phyloP scores from a whole-genome alignment of 257 asterid genomes.

The Solanum etuberosum region DNA sequence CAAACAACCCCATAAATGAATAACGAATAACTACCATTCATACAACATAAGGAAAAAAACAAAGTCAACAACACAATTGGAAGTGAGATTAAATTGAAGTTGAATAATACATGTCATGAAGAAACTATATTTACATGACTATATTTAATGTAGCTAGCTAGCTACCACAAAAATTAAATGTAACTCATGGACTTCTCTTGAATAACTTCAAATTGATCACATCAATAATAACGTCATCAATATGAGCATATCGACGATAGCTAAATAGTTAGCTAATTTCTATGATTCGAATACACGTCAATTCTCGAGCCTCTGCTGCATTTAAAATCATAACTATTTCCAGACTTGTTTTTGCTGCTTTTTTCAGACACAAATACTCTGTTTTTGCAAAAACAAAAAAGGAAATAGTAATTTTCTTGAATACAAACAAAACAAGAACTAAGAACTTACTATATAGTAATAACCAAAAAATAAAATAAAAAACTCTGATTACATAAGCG shows the following conservation, averaged over 20 bases:
- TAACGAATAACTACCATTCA: neutral
- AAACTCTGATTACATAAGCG: neutral
- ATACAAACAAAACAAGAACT: neutral
- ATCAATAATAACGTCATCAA: neutral
- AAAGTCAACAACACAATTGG: neutral
- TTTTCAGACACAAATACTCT: neutral
- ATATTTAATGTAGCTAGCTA: neutral
- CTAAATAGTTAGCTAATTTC: neutral
- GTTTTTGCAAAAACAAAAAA: conserved; percentile 32
- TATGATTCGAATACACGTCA: neutral
- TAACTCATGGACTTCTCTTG: conserved; percentile 68
- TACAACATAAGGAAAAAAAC: neutral
- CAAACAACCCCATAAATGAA: neutral
- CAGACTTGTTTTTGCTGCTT: conserved; percentile 56
- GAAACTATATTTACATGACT: neutral
- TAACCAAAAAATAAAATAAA: neutral
- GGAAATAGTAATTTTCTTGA: conserved; percentile 34
- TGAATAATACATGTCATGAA: neutral
- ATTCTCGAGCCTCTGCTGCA: neutral
- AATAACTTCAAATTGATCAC: neutral
- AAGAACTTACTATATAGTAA: conserved; percentile 1
- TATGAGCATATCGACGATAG: neutral
- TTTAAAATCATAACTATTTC: conserved; percentile 30
- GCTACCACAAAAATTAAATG: conserved; percentile 28
- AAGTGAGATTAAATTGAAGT: neutral